Evolutionary conservation across 2,329 filamentous ascomycete genomes (phyloP), one percentile per base, ranked within the genome.

Genomic region (Penicillium paneum): DNA sequence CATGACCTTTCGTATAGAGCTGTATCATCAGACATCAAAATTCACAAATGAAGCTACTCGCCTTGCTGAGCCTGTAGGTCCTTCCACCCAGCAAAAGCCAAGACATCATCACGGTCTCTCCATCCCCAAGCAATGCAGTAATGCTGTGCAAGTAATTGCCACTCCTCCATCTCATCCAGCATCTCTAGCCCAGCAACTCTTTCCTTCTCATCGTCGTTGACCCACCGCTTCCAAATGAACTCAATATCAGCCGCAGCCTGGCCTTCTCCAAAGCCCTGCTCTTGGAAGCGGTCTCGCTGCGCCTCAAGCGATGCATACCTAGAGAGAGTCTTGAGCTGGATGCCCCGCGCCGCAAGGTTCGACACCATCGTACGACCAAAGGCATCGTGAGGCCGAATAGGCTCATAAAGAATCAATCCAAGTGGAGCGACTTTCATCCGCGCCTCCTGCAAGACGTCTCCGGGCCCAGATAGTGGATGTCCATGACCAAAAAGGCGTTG

Each of bases 121-220:
- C 89, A 95, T 1, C 87, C 94, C 93, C 93, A 97, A 4, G 85
- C 86, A 40, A 99, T 82, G 60, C 92, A 86, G 67, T 99, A 99
- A 78, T 99, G 94, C 60, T 82, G 84, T 0, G 91, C 90, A 64
- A 99, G 74, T 63, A 99, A 74, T 66, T 87, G 81, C 88, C 94
- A 96, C 76, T 99, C 94, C 74, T 99, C 94, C 24, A 97, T 82
- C 74, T 99, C 94, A 74, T 99, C 94, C 58, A 99, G 73, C 66
- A 94, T 91, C 71, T 99, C 92, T 26, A 97, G 71, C 11, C 77
- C 74, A 60, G 92, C 87, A 1, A 97, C 84, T 44, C 92, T 79
- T 66, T 89, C 86, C 73, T 90, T 92, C 74, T 97, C 93, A 2
- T 77, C 76, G 0, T 78, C 68, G 0, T 70, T 67, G 3, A 96